Conservation (phyloP, 352 stramenopile genomes). For the Phytophthora lateralis region DNA sequence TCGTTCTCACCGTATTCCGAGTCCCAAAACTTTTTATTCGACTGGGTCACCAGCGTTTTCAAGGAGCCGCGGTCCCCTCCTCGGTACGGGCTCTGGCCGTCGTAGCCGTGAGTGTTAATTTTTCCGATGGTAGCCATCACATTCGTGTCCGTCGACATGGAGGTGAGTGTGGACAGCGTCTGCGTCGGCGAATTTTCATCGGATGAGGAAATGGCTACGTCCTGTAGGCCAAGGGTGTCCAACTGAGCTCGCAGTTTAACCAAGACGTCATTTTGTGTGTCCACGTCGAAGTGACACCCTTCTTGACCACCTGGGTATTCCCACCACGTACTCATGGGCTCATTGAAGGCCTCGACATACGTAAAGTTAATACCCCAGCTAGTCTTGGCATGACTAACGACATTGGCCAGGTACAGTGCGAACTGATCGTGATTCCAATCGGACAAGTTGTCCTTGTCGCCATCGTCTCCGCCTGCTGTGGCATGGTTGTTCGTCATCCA, state of each 20-base stretch:
- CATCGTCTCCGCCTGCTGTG: constrained; percentile 44
- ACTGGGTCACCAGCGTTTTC: constrained; percentile 31
- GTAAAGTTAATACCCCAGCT: constrained; percentile 56
- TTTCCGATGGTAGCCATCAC: constrained; percentile 48
- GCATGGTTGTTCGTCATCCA: constrained; percentile 69
- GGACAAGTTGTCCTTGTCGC: constrained; percentile 51
- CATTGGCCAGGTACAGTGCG: constrained; percentile 49
- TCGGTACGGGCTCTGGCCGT: no score
- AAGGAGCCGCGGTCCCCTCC: constrained; percentile 43
- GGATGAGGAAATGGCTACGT: constrained; percentile 45
- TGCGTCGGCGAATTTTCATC: constrained; percentile 60
- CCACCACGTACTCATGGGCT: constrained; percentile 61
- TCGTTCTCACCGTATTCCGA: constrained; percentile 67
- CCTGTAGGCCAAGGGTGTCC: constrained; percentile 32
- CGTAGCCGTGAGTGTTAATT: constrained; percentile 66
- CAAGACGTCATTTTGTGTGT: constrained; percentile 47
- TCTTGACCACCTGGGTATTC: constrained; percentile 53
- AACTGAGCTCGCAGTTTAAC: constrained; percentile 43
- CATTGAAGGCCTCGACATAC: constrained; percentile 67
- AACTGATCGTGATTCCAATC: constrained; percentile 53
- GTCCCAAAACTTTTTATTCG: constrained; percentile 57
- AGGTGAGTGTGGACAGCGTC: constrained; percentile 39
- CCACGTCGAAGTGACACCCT: constrained; percentile 54
- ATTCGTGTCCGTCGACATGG: constrained; percentile 22
- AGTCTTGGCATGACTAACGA: constrained; percentile 46